Evolutionary conservation across 2,329 filamentous ascomycete genomes (phyloP).

Genomic region (Kalmusia sp.): DNA sequence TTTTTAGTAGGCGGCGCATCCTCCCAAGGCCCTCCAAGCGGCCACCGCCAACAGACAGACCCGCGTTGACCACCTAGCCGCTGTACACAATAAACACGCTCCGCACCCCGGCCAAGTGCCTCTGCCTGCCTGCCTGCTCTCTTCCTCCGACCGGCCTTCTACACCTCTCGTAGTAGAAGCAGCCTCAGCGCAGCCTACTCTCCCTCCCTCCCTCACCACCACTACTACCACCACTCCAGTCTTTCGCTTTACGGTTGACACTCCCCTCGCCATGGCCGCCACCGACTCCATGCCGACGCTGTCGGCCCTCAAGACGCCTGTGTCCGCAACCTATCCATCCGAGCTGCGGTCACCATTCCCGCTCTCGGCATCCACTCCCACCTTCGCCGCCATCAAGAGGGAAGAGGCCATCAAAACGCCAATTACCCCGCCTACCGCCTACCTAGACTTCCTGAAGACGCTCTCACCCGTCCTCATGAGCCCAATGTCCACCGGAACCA

Average conservation of each 20-base stretch:
- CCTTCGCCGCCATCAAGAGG: constrained; percentile 67
- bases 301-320: constrained; percentile 60
- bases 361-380: constrained; percentile 49
- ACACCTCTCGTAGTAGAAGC: constrained; percentile 16
- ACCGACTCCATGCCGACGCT: constrained; percentile 50
- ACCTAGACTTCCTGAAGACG: constrained; percentile 90
- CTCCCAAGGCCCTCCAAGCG: constrained; percentile 34
- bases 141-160: constrained; percentile 33
- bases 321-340: constrained; percentile 65
- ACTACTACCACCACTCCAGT: constrained; percentile 28
- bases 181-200: constrained; percentile 6
- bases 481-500: constrained; percentile 66
- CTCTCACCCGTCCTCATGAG: constrained; percentile 75
- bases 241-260: constrained; percentile 38
- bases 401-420: constrained; percentile 76
- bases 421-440: constrained; percentile 88
- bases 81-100: constrained; percentile 43
- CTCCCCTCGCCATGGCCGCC: constrained; percentile 42
- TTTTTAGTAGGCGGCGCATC: constrained; percentile 35
- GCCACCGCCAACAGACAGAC: constrained; percentile 44
- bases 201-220: constrained; percentile 20
- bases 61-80: constrained; percentile 32
- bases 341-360: constrained; percentile 71
- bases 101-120: constrained; percentile 32
- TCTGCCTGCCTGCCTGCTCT: constrained; percentile 25